A percentile compares a stretch with the other conserved stretches of the same genome.
Evolutionary conservation across 495 filamentous ascomycete genomes (phyloP).

Genomic region (Podospora tetraspora): DNA sequence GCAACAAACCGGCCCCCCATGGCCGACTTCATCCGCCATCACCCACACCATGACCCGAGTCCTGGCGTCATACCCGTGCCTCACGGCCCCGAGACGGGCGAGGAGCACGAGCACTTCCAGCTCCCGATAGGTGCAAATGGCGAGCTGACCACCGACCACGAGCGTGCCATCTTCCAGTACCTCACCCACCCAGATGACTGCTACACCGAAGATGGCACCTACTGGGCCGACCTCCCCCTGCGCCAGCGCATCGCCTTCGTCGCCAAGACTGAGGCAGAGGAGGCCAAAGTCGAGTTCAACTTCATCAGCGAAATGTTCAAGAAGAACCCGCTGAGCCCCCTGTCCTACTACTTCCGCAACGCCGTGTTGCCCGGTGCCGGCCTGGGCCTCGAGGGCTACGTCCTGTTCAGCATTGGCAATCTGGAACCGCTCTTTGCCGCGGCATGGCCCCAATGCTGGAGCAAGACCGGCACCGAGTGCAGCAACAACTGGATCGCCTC

Average conservation of each 20-base stretch:
- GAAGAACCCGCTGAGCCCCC: constrained; percentile 68
- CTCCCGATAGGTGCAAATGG: constrained; percentile 15
- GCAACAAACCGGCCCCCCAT: constrained; percentile 9
- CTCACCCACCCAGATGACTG: constrained; percentile 77
- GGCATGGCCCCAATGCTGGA: constrained; percentile 72
- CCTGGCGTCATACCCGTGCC: constrained; percentile 44
- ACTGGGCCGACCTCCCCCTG: constrained; percentile 81
- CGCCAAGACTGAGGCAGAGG: constrained; percentile 57
- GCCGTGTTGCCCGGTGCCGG: constrained; percentile 86
- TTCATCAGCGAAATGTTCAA: constrained; percentile 73
- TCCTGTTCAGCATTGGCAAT: constrained; percentile 92
- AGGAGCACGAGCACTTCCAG: constrained; percentile 37
- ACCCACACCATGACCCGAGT: constrained; percentile 38
- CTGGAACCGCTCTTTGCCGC: constrained; percentile 67
- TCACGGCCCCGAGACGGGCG: constrained; percentile 43
- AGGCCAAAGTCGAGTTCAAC: constrained; percentile 58
- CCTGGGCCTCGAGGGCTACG: constrained; percentile 84
- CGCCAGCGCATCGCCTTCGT: constrained; percentile 65
- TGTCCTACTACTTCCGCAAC: constrained; percentile 79
- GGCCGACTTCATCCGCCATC: constrained; percentile 34
- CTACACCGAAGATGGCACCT: constrained; percentile 71
- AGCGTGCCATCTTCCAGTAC: constrained; percentile 65
- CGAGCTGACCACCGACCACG: constrained; percentile 48
- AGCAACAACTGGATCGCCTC: constrained; percentile 68
- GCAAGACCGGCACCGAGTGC: constrained; percentile 51